Conservation (phyloP, 768 basidiomycete species). For the Boletellus sp. region DNA sequence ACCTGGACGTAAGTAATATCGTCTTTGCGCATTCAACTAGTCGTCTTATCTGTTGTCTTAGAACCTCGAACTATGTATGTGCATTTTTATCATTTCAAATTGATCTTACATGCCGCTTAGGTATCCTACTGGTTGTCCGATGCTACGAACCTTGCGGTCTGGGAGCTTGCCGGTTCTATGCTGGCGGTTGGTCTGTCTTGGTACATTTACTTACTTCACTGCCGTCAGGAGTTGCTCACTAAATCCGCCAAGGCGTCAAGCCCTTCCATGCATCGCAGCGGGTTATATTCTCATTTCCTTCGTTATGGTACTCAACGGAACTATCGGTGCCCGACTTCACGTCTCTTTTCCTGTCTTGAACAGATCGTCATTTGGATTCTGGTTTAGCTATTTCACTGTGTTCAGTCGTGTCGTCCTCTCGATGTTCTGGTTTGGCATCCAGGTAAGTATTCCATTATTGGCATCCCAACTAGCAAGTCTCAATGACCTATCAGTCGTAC, state of each 20-base stretch:
- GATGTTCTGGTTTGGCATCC: constrained; percentile 83
- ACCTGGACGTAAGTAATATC: constrained; percentile 51
- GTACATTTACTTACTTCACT: constrained; percentile 27
- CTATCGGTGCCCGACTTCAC: constrained; percentile 77
- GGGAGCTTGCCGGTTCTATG: constrained; percentile 64
- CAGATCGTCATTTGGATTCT: constrained; percentile 85
- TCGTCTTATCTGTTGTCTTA: constrained; percentile 2
- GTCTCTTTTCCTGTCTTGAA: constrained; percentile 73
- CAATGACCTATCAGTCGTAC: constrained; percentile 38
- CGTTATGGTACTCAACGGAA: constrained; percentile 79
- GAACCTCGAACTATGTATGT: constrained; percentile 63
- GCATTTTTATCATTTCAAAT: constrained; percentile 36
- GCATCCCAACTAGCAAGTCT: neutral
- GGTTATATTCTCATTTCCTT: constrained; percentile 71
- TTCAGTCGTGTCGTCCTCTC: constrained; percentile 71
- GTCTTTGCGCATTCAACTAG: neutral
- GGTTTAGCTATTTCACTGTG: constrained; percentile 85
- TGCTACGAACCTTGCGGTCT: constrained; percentile 20
- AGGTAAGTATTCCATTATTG: constrained; percentile 35
- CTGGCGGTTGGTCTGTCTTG: constrained; percentile 73
- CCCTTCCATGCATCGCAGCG: constrained; percentile 63
- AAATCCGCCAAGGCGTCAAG: constrained; percentile 49
- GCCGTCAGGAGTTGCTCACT: neutral
- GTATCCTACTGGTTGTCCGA: constrained; percentile 28
- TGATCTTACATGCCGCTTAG: neutral